Conservation (phyloP, 352 stramenopile genomes). For the Phytopythium aichiense region DNA sequence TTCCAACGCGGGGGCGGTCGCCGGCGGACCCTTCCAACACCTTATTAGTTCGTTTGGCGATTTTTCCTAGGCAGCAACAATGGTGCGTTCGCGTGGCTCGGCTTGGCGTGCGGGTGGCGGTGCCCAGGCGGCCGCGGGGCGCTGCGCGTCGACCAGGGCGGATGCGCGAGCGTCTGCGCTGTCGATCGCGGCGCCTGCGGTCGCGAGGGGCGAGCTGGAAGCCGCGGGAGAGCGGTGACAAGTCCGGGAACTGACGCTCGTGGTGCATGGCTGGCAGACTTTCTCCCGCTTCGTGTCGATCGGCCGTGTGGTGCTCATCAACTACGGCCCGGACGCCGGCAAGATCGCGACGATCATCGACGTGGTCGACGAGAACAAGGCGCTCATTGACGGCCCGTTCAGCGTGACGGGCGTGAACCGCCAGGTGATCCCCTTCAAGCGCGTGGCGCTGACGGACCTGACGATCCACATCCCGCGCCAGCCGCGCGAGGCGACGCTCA, state of each 20-base stretch:
- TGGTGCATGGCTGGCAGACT: slow-evolving; percentile 47
- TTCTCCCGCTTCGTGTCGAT: slow-evolving; percentile 99
- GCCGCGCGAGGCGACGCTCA: slow-evolving; percentile 93
- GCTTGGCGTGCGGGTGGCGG: background rate
- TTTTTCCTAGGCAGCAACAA: slow-evolving; percentile 75
- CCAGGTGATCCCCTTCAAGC: slow-evolving; percentile 98
- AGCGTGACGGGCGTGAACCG: slow-evolving; percentile 95
- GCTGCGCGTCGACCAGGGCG: too few relatives aligned
- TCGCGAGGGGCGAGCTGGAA: background rate
- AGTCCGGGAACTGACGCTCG: too few relatives aligned
- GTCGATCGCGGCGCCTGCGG: background rate
- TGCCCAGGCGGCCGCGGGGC: background rate
- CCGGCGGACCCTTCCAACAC: background rate
- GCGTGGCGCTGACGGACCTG: slow-evolving; percentile 97
- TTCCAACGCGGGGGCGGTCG: slow-evolving; percentile 39
- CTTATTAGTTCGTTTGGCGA: slow-evolving; percentile 85
- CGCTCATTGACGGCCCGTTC: slow-evolving; percentile 96
- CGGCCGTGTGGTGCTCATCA: slow-evolving; percentile 98
- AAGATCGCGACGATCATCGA: slow-evolving; percentile 99
- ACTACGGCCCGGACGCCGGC: slow-evolving; percentile 97
- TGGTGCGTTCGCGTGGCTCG: slow-evolving; percentile 40
- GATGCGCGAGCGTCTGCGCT: background rate
- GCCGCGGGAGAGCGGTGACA: background rate
- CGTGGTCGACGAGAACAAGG: slow-evolving; percentile 99
- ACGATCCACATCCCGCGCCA: slow-evolving; percentile 94